phyloP scores from a whole-genome alignment of 179 eudicot species.

The Drosera spatulata region DNA sequence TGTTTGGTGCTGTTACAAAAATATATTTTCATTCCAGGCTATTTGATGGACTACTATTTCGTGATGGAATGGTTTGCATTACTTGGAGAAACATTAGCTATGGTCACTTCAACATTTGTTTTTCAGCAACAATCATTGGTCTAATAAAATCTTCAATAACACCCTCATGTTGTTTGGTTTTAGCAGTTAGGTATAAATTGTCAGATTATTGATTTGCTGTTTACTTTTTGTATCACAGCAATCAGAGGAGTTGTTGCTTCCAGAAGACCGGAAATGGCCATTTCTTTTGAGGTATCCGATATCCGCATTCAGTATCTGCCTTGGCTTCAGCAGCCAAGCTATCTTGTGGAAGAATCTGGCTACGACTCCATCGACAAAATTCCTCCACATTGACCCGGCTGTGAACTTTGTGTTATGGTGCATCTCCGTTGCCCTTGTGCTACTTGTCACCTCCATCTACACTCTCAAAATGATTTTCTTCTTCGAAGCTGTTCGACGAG shows the following conservation, averaged over 20 bases:
- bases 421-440: conserved; percentile 41
- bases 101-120: too few relatives aligned
- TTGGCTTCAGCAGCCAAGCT: conserved; percentile 87
- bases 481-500: conserved; percentile 92
- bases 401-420: conserved; percentile 57
- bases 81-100: too few relatives aligned
- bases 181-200: too few relatives aligned
- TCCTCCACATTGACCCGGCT: conserved; percentile 41
- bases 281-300: conserved; percentile 79
- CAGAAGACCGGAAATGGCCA: conserved; percentile 86
- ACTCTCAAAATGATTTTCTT: conserved; percentile 49
- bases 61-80: too few relatives aligned
- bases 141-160: too few relatives aligned
- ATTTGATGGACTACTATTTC: too few relatives aligned
- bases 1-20: too few relatives aligned
- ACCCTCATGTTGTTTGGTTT: too few relatives aligned
- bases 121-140: too few relatives aligned
- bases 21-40: too few relatives aligned
- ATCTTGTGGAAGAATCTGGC: conserved; percentile 76
- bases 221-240: conserved; percentile 26
- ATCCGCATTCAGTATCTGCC: conserved; percentile 82
- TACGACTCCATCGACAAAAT: conserved; percentile 44
- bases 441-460: conserved; percentile 29
- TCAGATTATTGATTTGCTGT: not conserved
- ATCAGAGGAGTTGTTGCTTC: conserved; percentile 69